Evolutionary conservation across 352 stramenopile species (phyloP), one percentile per base, ranked within the genome.

Genomic region (Thraustochytrium sp.): DNA sequence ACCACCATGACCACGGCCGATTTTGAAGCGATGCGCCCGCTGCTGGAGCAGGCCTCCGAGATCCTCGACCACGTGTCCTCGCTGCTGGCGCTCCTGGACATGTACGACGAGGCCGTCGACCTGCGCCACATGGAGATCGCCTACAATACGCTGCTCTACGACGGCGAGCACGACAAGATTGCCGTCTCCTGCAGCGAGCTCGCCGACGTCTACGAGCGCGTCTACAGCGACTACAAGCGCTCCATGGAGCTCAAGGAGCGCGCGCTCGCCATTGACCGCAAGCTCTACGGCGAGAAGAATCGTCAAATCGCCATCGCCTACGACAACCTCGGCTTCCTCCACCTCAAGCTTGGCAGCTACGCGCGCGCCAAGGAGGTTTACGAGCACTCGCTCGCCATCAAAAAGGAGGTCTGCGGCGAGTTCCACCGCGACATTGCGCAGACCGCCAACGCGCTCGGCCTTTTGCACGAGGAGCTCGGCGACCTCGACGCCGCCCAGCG

Each of bases 211-310:
- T 80, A 80, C 40, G 68, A 80, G 68, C 38, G 68, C 11, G 68
- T 80, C 4, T 80, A 65, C 68, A 75, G 68, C 68, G 75, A 80
- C 42, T 80, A 80, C 36, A 42, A 80, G n/a, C 26, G 76, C n/a
- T 80, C 68, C 1, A 80, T 80, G 68, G 21, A 31, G 46, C 68
- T 80, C 68, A 80, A 80, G 51, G 42, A 23, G 37, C 46, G 68
- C 26, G 68, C 68, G 11, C 9, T 80, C 9, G 68, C n/a, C 5
- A 64, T 80, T 36, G 68, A 80, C 31, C 46, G 53, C 23, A 8
- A 61, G 48, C 68, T 80, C 4, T 80, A 80, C 36, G 68, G 68
- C 53, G 68, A 80, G 51, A 34, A 80, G 34, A 80, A 61, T 44
- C 37, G 44, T 4, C 68, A 80, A 34, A 23, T 80, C 8, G 68